These are phyloP conservation scores for Fagus sylvatica DNA, from an alignment of 306 rosid genomes.

Conservation along the genomic window DNA sequence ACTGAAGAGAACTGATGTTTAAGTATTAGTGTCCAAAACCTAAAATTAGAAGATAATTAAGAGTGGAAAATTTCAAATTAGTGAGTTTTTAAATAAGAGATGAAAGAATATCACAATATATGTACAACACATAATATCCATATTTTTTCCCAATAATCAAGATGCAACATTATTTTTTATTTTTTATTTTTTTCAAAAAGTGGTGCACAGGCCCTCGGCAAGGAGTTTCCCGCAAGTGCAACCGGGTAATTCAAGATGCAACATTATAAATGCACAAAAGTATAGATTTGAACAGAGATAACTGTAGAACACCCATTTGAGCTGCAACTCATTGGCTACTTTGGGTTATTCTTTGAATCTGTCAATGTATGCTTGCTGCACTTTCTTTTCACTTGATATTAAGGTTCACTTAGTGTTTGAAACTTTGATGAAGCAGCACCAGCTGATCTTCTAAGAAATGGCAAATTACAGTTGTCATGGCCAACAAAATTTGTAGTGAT, in stretches of 20 bases:
- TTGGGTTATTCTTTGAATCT: background rate
- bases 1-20: background rate
- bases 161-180: no score
- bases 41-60: background rate
- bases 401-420: background rate
- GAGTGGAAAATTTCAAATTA: background rate
- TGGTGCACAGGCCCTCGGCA: no score
- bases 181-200: no score
- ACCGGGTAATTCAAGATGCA: background rate
- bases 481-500: background rate
- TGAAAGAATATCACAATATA: background rate
- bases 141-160: background rate
- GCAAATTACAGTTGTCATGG: background rate
- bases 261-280: background rate
- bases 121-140: background rate
- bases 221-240: no score
- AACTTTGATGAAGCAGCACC: background rate
- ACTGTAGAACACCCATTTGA: background rate
- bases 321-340: background rate
- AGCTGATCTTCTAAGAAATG: background rate
- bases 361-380: background rate
- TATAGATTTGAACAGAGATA: background rate
- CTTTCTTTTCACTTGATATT: background rate
- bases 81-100: background rate
- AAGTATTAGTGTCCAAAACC: background rate